A percentile compares a stretch with the other conserved stretches of the same genome.
Evolutionary conservation across 345 rosid genomes (phyloP).

Genomic region (Brassica carinata): DNA sequence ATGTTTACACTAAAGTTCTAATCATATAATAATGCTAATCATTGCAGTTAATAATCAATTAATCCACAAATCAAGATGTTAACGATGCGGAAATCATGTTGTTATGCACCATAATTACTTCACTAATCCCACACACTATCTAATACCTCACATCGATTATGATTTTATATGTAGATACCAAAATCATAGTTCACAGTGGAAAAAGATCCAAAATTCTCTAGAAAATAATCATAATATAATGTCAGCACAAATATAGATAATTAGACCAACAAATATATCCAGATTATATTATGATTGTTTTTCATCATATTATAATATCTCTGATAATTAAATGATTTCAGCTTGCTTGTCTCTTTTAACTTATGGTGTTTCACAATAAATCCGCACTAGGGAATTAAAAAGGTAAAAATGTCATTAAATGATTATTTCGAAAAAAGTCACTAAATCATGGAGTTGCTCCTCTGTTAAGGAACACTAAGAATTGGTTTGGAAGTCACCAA

Average conservation of each 20-base stretch:
- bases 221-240: slow-evolving; percentile 3
- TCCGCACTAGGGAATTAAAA: slow-evolving; percentile 11
- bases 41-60: slow-evolving; percentile 52
- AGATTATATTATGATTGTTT: background rate
- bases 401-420: background rate
- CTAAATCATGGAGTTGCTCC: slow-evolving; percentile 45
- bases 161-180: slow-evolving; percentile 19
- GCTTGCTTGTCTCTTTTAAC: slow-evolving; percentile 62
- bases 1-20: slow-evolving; percentile 49
- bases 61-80: slow-evolving; percentile 53
- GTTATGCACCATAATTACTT: slow-evolving; percentile 63
- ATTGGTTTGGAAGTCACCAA: slow-evolving; percentile 37
- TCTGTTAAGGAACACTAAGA: slow-evolving; percentile 58
- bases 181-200: slow-evolving; percentile 16
- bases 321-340: slow-evolving; percentile 25
- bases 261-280: background rate
- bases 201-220: slow-evolving; percentile 1
- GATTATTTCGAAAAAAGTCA: background rate
- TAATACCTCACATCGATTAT: slow-evolving; percentile 31
- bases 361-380: slow-evolving; percentile 43
- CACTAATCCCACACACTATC: slow-evolving; percentile 41
- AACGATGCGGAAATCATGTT: slow-evolving; percentile 53
- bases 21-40: slow-evolving; percentile 46
- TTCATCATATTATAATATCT: background rate
- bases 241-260: background rate